Evolutionary conservation across 805 yeast genomes (phyloP), one percentile per base, ranked within the genome.

Genomic region (Ogataea ramenticola): DNA sequence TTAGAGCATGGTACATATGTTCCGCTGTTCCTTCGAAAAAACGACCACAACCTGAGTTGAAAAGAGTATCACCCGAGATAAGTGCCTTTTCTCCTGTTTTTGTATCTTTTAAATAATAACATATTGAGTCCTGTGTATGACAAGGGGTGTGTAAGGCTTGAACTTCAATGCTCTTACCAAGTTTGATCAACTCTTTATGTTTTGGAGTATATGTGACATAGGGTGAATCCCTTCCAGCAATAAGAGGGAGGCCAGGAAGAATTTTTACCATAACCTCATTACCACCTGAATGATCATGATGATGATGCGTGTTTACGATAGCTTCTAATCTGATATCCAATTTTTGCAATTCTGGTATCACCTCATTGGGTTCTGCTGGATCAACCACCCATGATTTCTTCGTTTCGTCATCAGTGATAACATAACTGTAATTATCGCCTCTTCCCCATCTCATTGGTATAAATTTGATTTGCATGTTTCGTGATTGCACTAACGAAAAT

Each of bases 301-400:
- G 99, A 60, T 93, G 99, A 59, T 93, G 99, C 1, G 98, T 93
- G 64, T 93, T 93, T 41, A 86, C 95, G 46, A 93, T 84, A 2
- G 90, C 87, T 37, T 71, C 72, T 43, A 93, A 64, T 42, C 81
- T 75, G 34, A 73, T 64, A 34, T 66, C 60, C 19, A 68, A 58
- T 31, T 67, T 57, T 32, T 65, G 51, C 26, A 77, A 56, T 14
- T 61, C 67, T 4, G 82, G 73, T 43, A 74, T 58, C 8, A 77
- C 77, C 47, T 88, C 96, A 4, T 71, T 60, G 1, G 96, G 91
- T 52, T 82, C 84, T 1, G 98, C 98, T 1, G 98, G 96, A 56
- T 93, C 99, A 49, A 93, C 82, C 29, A 93, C 53, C 82, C 96
- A 86, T 6, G 96, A 78, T 47, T 79, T 73, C 39, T 67, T 73